A percentile compares a stretch with the other conserved stretches of the same genome.
Conservation (phyloP, 148 eudicot genomes). For the Vaccinium myrtillus region DNA sequence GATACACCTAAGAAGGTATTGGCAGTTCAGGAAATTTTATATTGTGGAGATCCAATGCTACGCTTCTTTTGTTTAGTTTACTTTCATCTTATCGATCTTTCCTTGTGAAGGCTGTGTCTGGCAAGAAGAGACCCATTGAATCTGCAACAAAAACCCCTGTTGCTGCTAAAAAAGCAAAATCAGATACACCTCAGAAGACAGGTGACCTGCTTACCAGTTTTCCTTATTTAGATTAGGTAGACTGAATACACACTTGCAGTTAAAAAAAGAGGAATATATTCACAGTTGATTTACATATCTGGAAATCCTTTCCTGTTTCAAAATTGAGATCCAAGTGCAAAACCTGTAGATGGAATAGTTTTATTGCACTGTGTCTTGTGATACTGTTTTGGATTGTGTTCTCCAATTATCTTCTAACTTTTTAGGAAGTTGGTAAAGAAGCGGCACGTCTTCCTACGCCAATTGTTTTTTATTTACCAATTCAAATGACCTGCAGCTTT, state of each 20-base stretch:
- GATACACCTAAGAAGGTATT: conserved; percentile 30
- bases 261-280: neutral
- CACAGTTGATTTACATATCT: neutral
- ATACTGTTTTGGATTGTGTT: neutral
- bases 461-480: neutral
- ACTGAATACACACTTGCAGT: neutral
- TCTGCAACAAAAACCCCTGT: conserved; percentile 50
- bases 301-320: too few species aligned
- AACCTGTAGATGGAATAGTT: neutral
- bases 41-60: neutral
- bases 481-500: neutral
- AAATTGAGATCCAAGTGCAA: neutral
- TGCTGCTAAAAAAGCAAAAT: conserved; percentile 50
- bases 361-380: neutral
- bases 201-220: conserved; percentile 28
- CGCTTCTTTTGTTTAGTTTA: neutral
- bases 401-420: neutral
- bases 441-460: neutral
- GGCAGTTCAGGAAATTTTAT: neutral
- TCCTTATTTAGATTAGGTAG: neutral
- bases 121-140: conserved; percentile 41
- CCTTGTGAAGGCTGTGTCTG: conserved; percentile 26
- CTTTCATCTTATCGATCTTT: neutral
- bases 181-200: conserved; percentile 53
- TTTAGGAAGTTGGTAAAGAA: neutral